phyloP scores from a whole-genome alignment of 331 rosid genomes.

The Spiraea crenata region DNA sequence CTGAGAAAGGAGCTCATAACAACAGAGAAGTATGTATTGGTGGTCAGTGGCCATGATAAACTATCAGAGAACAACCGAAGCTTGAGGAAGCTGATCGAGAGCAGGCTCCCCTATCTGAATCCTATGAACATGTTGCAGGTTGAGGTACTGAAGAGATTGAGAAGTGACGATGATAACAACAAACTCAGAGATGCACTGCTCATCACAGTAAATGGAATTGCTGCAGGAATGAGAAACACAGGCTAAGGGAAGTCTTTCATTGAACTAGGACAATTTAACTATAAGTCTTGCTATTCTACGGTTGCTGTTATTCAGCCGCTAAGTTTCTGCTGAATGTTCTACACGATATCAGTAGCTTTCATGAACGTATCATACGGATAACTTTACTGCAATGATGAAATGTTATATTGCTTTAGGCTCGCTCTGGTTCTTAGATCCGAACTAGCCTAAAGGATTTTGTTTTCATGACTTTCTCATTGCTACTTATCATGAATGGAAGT shows the following conservation, averaged over 20 bases:
- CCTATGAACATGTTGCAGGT: slow-evolving; percentile 92
- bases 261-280: too few species aligned
- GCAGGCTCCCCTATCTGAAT: slow-evolving; percentile 84
- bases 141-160: slow-evolving; percentile 82
- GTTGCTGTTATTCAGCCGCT: neutral
- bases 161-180: slow-evolving; percentile 69
- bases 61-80: slow-evolving; percentile 71
- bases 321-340: neutral
- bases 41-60: slow-evolving; percentile 79
- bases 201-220: slow-evolving; percentile 88
- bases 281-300: neutral
- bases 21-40: slow-evolving; percentile 62
- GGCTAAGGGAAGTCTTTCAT: slow-evolving; percentile 44
- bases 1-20: slow-evolving; percentile 63
- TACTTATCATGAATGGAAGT: too few species aligned
- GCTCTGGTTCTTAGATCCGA: neutral
- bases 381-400: neutral
- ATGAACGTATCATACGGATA: neutral
- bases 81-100: slow-evolving; percentile 89
- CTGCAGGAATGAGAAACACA: slow-evolving; percentile 97
- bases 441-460: neutral
- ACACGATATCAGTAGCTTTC: neutral
- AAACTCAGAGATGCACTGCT: slow-evolving; percentile 87
- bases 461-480: neutral
- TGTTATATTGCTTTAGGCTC: neutral